Percentiles rank a stretch among this genome's conserved stretches.
Evolutionary conservation across 768 basidiomycete genomes (phyloP).

Genomic region (Lentinula sp.): DNA sequence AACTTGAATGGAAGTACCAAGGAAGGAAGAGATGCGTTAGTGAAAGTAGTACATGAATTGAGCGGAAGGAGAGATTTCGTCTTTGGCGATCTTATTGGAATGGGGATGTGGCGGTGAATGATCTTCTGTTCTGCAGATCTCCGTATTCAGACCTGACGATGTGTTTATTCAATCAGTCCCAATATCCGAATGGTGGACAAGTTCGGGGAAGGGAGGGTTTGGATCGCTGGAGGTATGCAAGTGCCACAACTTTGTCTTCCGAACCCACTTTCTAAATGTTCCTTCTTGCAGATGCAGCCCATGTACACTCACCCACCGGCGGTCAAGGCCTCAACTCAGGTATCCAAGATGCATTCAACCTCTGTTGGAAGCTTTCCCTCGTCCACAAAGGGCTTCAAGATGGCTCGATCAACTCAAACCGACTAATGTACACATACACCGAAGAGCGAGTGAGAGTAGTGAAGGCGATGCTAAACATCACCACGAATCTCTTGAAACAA

Average conservation of each 20-base stretch:
- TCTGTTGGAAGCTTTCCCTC: slow-evolving; percentile 3
- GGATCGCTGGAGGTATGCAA: slow-evolving; percentile 15
- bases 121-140: not conserved
- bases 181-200: slow-evolving; percentile 17
- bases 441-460: slow-evolving; percentile 21
- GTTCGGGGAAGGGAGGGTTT: slow-evolving; percentile 13
- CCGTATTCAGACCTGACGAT: not conserved
- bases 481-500: slow-evolving; percentile 11
- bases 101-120: not conserved
- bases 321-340: slow-evolving; percentile 18
- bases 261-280: not conserved
- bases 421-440: slow-evolving; percentile 18
- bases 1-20: not conserved
- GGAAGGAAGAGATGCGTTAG: not conserved
- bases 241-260: not conserved
- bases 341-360: slow-evolving; percentile 18
- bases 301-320: slow-evolving; percentile 15
- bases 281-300: slow-evolving; percentile 11
- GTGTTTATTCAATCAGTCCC: not conserved
- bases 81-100: slow-evolving; percentile 4
- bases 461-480: slow-evolving; percentile 18
- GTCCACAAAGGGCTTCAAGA: slow-evolving; percentile 11
- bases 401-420: not conserved
- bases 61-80: slow-evolving; percentile 3
- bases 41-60: not conserved